These are phyloP conservation scores for Globisporangium sylvaticum DNA, from an alignment of 352 stramenopile species.

Conservation along the genomic window DNA sequence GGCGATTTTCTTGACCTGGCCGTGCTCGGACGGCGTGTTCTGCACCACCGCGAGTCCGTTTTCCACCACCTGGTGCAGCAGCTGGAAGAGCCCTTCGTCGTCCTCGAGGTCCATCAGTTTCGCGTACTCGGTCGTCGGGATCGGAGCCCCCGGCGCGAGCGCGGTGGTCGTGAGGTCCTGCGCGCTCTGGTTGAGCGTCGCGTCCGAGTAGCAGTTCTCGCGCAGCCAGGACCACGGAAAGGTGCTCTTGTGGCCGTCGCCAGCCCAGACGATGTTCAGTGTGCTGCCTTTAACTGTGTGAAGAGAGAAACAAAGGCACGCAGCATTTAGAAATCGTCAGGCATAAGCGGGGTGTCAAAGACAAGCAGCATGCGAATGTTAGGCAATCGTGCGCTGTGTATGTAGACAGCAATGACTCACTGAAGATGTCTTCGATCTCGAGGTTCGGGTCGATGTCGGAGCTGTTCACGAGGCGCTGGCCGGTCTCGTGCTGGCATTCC, in stretches of 20 bases:
- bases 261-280: conserved; percentile 63
- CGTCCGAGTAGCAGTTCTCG: conserved; percentile 74
- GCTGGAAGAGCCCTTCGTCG: conserved; percentile 62
- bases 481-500: conserved; percentile 67
- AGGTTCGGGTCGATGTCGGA: conserved; percentile 50
- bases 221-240: conserved; percentile 70
- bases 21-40: conserved; percentile 54
- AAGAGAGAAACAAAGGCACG: background rate
- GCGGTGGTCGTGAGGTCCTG: conserved; percentile 42
- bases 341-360: background rate
- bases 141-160: conserved; percentile 38
- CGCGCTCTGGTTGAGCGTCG: conserved; percentile 41
- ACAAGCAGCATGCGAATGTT: background rate
- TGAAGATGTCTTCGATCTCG: conserved; percentile 71
- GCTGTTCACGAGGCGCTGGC: conserved; percentile 78
- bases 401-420: conserved; percentile 26
- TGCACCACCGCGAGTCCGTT: conserved; percentile 68
- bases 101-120: conserved; percentile 53
- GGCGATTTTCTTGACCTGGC: conserved; percentile 68
- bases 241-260: conserved; percentile 59
- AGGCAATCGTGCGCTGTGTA: background rate
- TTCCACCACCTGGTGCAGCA: conserved; percentile 66
- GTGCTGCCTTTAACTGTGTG: conserved; percentile 61
- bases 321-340: background rate
- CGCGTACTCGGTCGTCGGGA: conserved; percentile 57